A percentile compares a stretch with the other conserved stretches of the same genome.
phyloP scores from a whole-genome alignment of 2,329 filamentous ascomycete genomes.

The Colletotrichum magnum region DNA sequence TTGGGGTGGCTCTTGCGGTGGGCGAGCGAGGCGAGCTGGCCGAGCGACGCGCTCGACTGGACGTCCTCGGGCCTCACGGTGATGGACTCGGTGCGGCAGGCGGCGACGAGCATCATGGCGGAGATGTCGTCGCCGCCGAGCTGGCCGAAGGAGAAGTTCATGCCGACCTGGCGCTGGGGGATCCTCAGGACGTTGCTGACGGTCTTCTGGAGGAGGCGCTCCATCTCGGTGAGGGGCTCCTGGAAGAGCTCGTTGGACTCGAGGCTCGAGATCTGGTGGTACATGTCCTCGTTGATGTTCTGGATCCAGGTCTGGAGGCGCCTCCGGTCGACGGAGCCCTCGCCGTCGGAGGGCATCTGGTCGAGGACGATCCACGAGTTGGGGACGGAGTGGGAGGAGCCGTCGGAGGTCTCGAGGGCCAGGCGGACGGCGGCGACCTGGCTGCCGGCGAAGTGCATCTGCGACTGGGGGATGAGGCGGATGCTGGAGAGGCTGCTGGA shows the following conservation, averaged over 20 bases:
- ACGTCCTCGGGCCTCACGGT: slow-evolving; percentile 54
- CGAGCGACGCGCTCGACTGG: slow-evolving; percentile 53
- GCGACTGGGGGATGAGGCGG: slow-evolving; percentile 52
- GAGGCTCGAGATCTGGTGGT: slow-evolving; percentile 61
- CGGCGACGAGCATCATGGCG: slow-evolving; percentile 55
- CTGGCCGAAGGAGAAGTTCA: slow-evolving; percentile 57
- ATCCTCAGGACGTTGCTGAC: slow-evolving; percentile 56
- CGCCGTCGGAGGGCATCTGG: slow-evolving; percentile 58
- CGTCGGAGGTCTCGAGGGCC: slow-evolving; percentile 47
- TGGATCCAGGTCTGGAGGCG: slow-evolving; percentile 68
- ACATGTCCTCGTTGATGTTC: slow-evolving; percentile 63
- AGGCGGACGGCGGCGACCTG: slow-evolving; percentile 57
- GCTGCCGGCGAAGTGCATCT: slow-evolving; percentile 57
- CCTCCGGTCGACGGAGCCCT: slow-evolving; percentile 58
- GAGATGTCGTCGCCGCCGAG: slow-evolving; percentile 58
- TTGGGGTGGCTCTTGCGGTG: slow-evolving; percentile 49
- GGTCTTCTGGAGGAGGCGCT: slow-evolving; percentile 55
- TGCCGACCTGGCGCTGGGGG: slow-evolving; percentile 55
- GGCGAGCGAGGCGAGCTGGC: slow-evolving; percentile 55
- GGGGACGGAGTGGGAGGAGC: slow-evolving; percentile 53
- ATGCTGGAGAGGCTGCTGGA: slow-evolving; percentile 47
- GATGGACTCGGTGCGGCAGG: slow-evolving; percentile 56
- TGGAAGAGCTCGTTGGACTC: slow-evolving; percentile 53
- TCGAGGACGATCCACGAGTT: slow-evolving; percentile 64
- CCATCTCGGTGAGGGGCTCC: slow-evolving; percentile 54